Evolutionary conservation across 2,329 filamentous ascomycete genomes (phyloP).

Genomic region (Trichoderma koningii): DNA sequence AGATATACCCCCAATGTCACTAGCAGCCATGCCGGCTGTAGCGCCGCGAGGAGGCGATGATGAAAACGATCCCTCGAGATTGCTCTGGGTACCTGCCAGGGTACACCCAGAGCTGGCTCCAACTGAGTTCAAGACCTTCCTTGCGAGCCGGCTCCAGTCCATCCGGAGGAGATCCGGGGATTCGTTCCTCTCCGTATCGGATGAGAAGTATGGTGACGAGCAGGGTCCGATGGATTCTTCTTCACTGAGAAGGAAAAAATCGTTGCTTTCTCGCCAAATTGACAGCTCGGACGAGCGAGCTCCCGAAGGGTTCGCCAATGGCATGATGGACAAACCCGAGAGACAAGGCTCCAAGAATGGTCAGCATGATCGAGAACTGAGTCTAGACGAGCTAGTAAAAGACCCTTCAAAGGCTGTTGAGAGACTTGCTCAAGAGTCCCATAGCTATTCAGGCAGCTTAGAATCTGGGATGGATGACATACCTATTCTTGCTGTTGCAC

Average conservation of each 20-base stretch:
- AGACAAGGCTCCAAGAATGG: constrained; percentile 66
- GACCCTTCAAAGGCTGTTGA: constrained; percentile 73
- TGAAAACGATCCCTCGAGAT: constrained; percentile 81
- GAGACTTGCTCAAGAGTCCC: constrained; percentile 63
- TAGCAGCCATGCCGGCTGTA: constrained; percentile 70
- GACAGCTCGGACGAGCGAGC: constrained; percentile 65
- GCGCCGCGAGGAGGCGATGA: constrained; percentile 74
- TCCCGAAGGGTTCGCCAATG: constrained; percentile 73
- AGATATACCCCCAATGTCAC: constrained; percentile 70
- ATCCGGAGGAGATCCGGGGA: constrained; percentile 83
- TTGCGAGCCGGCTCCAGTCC: constrained; percentile 88
- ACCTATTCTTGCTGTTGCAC: constrained; percentile 79
- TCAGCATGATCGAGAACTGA: constrained; percentile 61
- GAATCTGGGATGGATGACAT: constrained; percentile 65
- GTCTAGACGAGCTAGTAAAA: constrained; percentile 78
- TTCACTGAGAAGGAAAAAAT: constrained; percentile 82
- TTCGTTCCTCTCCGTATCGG: constrained; percentile 61
- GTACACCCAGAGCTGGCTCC: constrained; percentile 94
- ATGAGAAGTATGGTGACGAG: constrained; percentile 53
- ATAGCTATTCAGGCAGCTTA: constrained; percentile 47
- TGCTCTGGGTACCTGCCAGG: constrained; percentile 95
- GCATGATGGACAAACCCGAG: constrained; percentile 71
- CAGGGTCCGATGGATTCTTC: constrained; percentile 47
- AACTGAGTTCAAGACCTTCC: constrained; percentile 93
- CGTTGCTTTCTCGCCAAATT: constrained; percentile 91